Conservation (phyloP, 2,329 filamentous ascomycete genomes). For the Fusarium newnesense region DNA sequence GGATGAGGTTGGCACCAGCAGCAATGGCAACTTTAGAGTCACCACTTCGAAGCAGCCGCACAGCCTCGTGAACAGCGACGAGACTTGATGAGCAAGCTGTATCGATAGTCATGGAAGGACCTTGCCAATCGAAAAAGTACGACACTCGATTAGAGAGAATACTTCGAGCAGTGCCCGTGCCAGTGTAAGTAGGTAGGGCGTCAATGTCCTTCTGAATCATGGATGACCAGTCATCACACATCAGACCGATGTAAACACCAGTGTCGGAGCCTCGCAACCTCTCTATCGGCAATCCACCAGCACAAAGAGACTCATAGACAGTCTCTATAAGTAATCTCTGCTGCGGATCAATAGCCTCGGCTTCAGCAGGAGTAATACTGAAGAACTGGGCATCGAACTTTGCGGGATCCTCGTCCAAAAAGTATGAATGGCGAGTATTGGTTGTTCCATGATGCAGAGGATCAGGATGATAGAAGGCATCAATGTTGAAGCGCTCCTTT, state of each 20-base stretch:
- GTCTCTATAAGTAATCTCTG: not conserved
- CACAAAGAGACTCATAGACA: not conserved
- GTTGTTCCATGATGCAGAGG: not conserved
- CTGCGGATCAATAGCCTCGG: not conserved
- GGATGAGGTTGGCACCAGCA: not conserved
- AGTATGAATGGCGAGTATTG: not conserved
- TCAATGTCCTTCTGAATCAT: not conserved
- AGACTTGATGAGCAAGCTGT: not conserved
- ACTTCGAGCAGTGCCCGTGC: not conserved
- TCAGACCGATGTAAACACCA: not conserved
- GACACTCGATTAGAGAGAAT: not conserved
- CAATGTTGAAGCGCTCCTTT: not conserved
- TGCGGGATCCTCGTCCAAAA: not conserved
- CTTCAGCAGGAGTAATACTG: not conserved
- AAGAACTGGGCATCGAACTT: not conserved
- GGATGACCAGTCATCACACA: not conserved
- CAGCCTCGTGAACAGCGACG: not conserved
- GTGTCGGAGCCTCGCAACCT: not conserved
- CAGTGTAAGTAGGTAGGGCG: not conserved
- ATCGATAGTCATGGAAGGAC: not conserved
- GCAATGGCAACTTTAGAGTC: not conserved
- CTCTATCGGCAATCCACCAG: not conserved
- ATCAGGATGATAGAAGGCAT: not conserved
- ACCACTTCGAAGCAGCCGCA: not conserved
- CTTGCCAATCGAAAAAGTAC: constrained; percentile 2